Percentiles rank a stretch among this genome's conserved stretches.
Conservation (phyloP, 2,329 filamentous ascomycete genomes). For the Monosporascus sp. region DNA sequence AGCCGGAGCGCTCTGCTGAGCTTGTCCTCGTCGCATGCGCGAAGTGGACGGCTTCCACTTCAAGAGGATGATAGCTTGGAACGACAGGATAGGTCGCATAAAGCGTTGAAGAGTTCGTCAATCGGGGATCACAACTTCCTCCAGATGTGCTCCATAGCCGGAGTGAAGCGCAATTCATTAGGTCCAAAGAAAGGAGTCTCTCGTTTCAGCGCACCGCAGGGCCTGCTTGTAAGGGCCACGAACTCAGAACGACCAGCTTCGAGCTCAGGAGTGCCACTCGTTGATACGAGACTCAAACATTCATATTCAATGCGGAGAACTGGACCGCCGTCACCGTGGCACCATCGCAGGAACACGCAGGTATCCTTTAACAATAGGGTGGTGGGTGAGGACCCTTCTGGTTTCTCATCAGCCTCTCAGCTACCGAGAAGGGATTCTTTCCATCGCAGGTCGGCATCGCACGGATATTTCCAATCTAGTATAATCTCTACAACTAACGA, state of each 20-base stretch:
- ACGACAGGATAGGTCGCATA: constrained; percentile 8
- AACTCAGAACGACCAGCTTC: constrained; percentile 19
- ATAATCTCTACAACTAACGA: background rate
- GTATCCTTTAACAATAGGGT: constrained; percentile 2
- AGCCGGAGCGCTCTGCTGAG: constrained; percentile 18
- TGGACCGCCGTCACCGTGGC: constrained; percentile 1
- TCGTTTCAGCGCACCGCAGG: constrained; percentile 19
- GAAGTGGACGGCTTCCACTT: constrained; percentile 12
- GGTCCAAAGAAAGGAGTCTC: constrained; percentile 20
- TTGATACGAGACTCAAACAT: constrained; percentile 13
- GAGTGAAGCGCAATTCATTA: constrained; percentile 22
- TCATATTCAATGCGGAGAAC: constrained; percentile 1
- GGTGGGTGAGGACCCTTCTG: constrained; percentile 1
- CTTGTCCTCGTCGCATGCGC: constrained; percentile 14
- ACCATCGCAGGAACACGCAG: background rate
- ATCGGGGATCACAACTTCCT: constrained; percentile 16
- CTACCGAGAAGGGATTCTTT: constrained; percentile 6
- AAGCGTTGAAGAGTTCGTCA: constrained; percentile 10
- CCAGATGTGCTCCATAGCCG: constrained; percentile 12
- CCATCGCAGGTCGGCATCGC: constrained; percentile 3
- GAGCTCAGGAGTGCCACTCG: constrained; percentile 20
- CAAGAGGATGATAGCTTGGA: constrained; percentile 16
- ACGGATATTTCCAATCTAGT: background rate
- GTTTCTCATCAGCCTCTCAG: constrained; percentile 3
- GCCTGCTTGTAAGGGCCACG: constrained; percentile 5